Evolutionary conservation across 2,329 filamentous ascomycete genomes (phyloP), one percentile per base, ranked within the genome.

Genomic region (Fusarium nygamai): DNA sequence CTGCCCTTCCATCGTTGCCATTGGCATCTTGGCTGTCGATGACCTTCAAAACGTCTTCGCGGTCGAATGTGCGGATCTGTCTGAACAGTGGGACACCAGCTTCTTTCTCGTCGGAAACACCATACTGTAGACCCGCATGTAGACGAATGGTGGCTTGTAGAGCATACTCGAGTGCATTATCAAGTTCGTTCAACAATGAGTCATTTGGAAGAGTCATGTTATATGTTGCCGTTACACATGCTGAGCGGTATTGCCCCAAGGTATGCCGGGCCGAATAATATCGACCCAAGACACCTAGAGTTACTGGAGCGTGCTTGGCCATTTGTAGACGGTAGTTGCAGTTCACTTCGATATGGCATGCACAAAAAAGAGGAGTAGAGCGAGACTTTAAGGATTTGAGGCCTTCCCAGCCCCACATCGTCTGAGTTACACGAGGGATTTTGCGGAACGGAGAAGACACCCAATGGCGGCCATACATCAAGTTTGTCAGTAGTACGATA

Each of bases 191-290:
- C 13, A n/a, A 8, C 3, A 8, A 17, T 16, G 38, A 36, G 24
- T 24, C 22, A 44, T 29, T n/a, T 2, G n/a, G 17, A 16, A 29
- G 8, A 29, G 24, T 19, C 13, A 74, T 9, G 5, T 7, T 50
- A 8, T 75, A 74, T 1, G 50, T 31, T 24, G 61, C 64, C 4
- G 48, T 44, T 3, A 74, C 68, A 12, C 59, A 63, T 20, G 36
- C 71, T 48, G 71, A 75, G 7, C 57, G 63, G 24, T 75, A 75
- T 2, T 66, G 68, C 0, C 61, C 61, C 6, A 72, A 11, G 1
- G 43, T 16, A 50, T 74, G 64, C 12, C 61, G 44, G 22, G 57
- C 41, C 16, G 71, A 59, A 29, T 74, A 75, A 8, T 59, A 61
- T 13, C 19, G 46, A 2, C 72, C 72, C 20, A 60, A 11, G 12